Evolutionary conservation across 2,329 filamentous ascomycete species (phyloP), one percentile per base, ranked within the genome.

Genomic region (Talaromyces sp.): DNA sequence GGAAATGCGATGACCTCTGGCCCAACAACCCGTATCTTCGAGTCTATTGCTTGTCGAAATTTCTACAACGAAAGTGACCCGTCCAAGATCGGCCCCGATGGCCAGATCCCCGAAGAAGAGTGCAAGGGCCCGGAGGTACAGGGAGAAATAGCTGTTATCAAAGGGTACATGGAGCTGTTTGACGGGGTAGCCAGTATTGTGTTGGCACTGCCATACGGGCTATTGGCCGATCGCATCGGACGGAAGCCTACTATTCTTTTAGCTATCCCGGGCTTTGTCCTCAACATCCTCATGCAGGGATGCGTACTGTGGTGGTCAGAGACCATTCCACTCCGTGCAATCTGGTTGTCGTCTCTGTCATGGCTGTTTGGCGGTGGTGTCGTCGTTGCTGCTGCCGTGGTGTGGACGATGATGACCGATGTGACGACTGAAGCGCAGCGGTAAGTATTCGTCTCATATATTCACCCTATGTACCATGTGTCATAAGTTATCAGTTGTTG

Each of bases 381-480:
- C 6, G 76, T 81, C 12, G 80, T 82, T 4, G 73, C 78, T 2
- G 73, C 77, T 63, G 78, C 81, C 2, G 75, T 82, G 36, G 75
- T 79, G 60, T 75, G 80, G 68, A 82, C 81, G 7, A 82, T 83
- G 78, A 74, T 83, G 65, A 74, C 80, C 0, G 81, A 83, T 65
- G 76, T 83, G n/a, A 78, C 76, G 6, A 79, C 76, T 0, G 75
- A 80, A 4, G 75, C 78, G 23, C 75, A 79, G 68, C 74, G 80
- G 76, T 73, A 52, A 40, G 65, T 59, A 23, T 73, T 67, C 33
- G 57, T 23, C 14, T 2, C n/a, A n/a, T 7, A 40, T 40, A 40
- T 40, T 6, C 36, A n/a, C n/a, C 12, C 5, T 40, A 3, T 12
- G 8, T 27, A 47, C 10, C 8, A 47, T 27, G n/a, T 3, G 8